phyloP scores from a whole-genome alignment of 148 eudicot genomes.

The Suaeda aralocaspica region DNA sequence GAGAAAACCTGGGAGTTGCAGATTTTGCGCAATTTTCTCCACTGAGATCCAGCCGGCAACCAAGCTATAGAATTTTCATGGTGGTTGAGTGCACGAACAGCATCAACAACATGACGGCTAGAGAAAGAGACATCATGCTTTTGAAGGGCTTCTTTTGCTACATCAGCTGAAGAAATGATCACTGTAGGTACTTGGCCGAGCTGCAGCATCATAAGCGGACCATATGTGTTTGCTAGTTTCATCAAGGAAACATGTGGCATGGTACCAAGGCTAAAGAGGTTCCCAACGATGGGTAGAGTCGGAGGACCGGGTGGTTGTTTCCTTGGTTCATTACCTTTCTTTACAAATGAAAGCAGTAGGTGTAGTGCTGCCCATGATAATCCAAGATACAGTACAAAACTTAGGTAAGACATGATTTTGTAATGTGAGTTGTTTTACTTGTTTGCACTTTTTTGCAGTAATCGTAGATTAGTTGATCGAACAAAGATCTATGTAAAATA shows the following conservation, averaged over 20 bases:
- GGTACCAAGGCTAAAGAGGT: neutral
- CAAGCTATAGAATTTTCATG: slow-evolving; percentile 11
- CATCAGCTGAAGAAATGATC: slow-evolving; percentile 22
- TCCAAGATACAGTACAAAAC: slow-evolving; percentile 9
- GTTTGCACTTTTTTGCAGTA: too few relatives aligned
- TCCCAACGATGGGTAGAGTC: neutral
- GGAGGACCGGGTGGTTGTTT: too few relatives aligned
- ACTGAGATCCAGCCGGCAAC: slow-evolving; percentile 7
- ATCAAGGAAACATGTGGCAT: slow-evolving; percentile 24
- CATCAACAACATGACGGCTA: slow-evolving; percentile 9
- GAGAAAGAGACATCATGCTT: slow-evolving; percentile 14
- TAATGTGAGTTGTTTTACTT: too few relatives aligned
- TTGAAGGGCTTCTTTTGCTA: slow-evolving; percentile 23
- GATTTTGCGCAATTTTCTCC: slow-evolving; percentile 15
- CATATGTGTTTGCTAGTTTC: slow-evolving; percentile 25
- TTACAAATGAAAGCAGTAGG: slow-evolving; percentile 1
- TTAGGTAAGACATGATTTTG: slow-evolving; percentile 21
- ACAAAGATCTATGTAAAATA: too few relatives aligned
- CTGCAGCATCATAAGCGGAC: slow-evolving; percentile 20
- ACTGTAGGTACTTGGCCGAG: slow-evolving; percentile 24
- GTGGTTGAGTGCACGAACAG: slow-evolving; percentile 17
- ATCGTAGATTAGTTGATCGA: too few relatives aligned
- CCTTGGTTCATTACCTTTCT: neutral
- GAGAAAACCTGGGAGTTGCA: slow-evolving; percentile 14
- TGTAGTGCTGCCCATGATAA: slow-evolving; percentile 11